Percentiles rank a stretch among this genome's conserved stretches.
Evolutionary conservation across 495 filamentous ascomycete species (phyloP).

Genomic region (Aspergillus hancockii): DNA sequence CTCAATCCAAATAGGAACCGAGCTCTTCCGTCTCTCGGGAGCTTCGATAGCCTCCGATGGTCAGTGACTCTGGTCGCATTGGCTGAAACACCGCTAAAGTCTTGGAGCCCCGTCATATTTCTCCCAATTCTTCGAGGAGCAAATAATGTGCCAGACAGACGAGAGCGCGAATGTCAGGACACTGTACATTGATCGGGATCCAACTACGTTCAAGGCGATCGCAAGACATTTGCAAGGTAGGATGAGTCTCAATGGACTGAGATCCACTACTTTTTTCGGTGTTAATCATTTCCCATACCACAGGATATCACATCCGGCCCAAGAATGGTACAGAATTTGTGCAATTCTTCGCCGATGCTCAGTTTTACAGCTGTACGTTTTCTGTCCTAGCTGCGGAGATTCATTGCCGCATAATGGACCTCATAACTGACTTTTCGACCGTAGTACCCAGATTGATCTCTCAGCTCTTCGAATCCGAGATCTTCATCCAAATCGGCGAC

Average conservation of each 20-base stretch:
- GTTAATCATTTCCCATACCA: background rate
- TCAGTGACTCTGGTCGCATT: slow-evolving; percentile 48
- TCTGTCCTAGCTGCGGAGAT: background rate
- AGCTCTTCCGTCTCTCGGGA: slow-evolving; percentile 91
- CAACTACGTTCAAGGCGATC: slow-evolving; percentile 85
- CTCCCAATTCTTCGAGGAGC: slow-evolving; percentile 88
- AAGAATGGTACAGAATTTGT: slow-evolving; percentile 83
- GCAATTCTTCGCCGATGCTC: slow-evolving; percentile 89
- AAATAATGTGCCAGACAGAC: slow-evolving; percentile 69
- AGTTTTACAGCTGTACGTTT: slow-evolving; percentile 82
- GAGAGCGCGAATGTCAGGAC: slow-evolving; percentile 61
- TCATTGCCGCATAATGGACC: slow-evolving; percentile 15
- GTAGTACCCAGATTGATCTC: slow-evolving; percentile 84
- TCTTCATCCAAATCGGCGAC: slow-evolving; percentile 86
- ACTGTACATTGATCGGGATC: slow-evolving; percentile 95
- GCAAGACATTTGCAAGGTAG: slow-evolving; percentile 83
- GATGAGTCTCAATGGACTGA: background rate
- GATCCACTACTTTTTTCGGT: background rate
- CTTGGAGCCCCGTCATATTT: slow-evolving; percentile 94
- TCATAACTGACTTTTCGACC: background rate
- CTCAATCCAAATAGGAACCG: slow-evolving; percentile 89
- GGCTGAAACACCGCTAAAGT: slow-evolving; percentile 41
- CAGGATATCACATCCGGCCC: slow-evolving; percentile 84
- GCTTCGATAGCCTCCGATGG: slow-evolving; percentile 94
- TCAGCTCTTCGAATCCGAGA: slow-evolving; percentile 91